phyloP scores from a whole-genome alignment of 441 rosid species.

The Jatropha multifida region DNA sequence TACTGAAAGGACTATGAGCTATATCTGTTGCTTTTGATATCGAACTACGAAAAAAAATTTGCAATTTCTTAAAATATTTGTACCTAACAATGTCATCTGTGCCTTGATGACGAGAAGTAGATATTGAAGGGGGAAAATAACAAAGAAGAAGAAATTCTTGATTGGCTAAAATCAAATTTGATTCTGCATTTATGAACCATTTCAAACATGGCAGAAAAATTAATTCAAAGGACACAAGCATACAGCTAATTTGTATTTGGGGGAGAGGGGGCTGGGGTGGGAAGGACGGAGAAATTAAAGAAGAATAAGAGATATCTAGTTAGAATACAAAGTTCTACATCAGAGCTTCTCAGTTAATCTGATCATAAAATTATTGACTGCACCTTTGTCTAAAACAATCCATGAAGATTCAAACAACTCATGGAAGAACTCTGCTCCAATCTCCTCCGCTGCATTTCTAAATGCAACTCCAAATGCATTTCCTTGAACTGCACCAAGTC shows the following conservation, averaged over 20 bases:
- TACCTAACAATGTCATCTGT: neutral
- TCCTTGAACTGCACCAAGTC: slow-evolving; percentile 87
- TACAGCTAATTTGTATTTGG: no score
- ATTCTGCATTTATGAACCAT: slow-evolving; percentile 28
- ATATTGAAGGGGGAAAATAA: neutral
- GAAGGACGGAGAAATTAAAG: neutral
- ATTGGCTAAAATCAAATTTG: slow-evolving; percentile 12
- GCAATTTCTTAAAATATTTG: neutral
- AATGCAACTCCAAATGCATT: slow-evolving; percentile 88
- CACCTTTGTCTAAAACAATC: slow-evolving; percentile 75
- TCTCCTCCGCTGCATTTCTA: slow-evolving; percentile 86
- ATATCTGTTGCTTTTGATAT: neutral
- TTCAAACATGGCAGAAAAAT: slow-evolving; percentile 16
- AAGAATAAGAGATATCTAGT: slow-evolving; percentile 2
- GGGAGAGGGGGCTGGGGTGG: no score
- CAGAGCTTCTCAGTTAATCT: slow-evolving; percentile 79
- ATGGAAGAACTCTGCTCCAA: slow-evolving; percentile 80
- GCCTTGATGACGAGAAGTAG: neutral
- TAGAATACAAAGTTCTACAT: slow-evolving; percentile 23
- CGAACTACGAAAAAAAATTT: neutral
- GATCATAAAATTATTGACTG: slow-evolving; percentile 83
- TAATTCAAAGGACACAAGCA: slow-evolving; percentile 12
- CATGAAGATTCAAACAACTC: slow-evolving; percentile 96
- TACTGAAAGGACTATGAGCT: neutral
- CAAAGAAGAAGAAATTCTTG: neutral